phyloP scores from a whole-genome alignment of 257 asterid genomes.

The Solanum appendiculatum region DNA sequence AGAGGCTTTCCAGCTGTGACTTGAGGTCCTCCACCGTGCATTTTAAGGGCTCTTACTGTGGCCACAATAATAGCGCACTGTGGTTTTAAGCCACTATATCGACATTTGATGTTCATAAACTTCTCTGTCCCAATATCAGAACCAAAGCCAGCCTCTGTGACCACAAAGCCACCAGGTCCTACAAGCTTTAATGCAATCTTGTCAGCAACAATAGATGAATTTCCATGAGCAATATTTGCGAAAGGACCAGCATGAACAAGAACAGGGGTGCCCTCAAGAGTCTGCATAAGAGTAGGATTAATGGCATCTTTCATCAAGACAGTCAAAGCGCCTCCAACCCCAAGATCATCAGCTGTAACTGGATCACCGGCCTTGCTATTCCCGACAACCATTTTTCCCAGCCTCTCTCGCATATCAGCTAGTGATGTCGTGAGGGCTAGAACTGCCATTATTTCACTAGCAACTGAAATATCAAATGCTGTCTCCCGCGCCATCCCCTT shows the following conservation, averaged over 20 bases:
- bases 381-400: constrained; percentile 94
- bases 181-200: constrained; percentile 86
- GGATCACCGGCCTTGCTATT: constrained; percentile 96
- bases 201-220: constrained; percentile 91
- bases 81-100: constrained; percentile 83
- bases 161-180: constrained; percentile 91
- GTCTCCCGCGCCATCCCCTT: constrained; percentile 97
- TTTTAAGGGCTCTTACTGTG: constrained; percentile 87
- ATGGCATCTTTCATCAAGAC: constrained; percentile 96
- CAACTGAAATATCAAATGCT: constrained; percentile 88
- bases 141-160: constrained; percentile 96
- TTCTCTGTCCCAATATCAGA: constrained; percentile 96
- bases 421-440: constrained; percentile 89
- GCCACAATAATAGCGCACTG: constrained; percentile 96
- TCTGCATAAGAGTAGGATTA: constrained; percentile 92
- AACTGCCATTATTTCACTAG: constrained; percentile 98
- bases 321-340: constrained; percentile 93
- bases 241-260: constrained; percentile 96
- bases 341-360: constrained; percentile 91
- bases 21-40: constrained; percentile 98
- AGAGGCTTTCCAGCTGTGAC: constrained; percentile 96
- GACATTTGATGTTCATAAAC: constrained; percentile 92
- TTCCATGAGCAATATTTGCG: constrained; percentile 96
- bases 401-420: constrained; percentile 90
- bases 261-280: constrained; percentile 95